phyloP scores from a whole-genome alignment of 768 basidiomycete species.

The Russula sp. region DNA sequence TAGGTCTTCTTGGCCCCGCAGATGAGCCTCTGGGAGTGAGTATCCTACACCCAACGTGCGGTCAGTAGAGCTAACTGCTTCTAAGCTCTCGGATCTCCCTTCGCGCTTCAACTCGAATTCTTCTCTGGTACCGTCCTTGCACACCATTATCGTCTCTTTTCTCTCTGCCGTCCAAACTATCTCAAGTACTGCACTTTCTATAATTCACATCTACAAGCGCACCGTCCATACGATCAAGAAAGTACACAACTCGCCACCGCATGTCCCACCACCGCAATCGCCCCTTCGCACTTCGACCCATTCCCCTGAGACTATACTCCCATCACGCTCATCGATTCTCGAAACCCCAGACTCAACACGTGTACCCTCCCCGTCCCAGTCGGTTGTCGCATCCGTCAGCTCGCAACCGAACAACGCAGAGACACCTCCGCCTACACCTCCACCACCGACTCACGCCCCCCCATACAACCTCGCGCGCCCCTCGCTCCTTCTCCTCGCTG shows the following conservation, averaged over 20 bases:
- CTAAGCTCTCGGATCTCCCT: constrained; percentile 25
- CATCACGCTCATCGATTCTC: neutral
- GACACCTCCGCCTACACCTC: neutral
- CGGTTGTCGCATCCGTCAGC: neutral
- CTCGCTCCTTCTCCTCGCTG: constrained; percentile 39
- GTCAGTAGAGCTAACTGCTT: neutral
- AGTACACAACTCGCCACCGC: constrained; percentile 36
- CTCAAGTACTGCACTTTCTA: constrained; percentile 58
- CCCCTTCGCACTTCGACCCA: neutral
- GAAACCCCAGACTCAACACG: neutral
- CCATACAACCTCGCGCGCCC: constrained; percentile 35
- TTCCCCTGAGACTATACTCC: neutral
- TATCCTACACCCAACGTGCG: neutral
- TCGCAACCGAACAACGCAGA: neutral
- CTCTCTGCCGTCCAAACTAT: constrained; percentile 69
- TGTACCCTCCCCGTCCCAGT: constrained; percentile 10
- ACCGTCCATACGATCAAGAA: constrained; percentile 55
- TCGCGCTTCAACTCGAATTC: constrained; percentile 25
- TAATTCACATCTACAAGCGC: constrained; percentile 64
- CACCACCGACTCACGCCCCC: neutral
- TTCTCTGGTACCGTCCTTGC: constrained; percentile 30
- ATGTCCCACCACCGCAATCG: neutral
- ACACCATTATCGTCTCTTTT: constrained; percentile 55
- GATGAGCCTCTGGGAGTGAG: constrained; percentile 13
- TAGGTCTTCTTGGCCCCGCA: constrained; percentile 53